A percentile compares a stretch with the other conserved stretches of the same genome.
Conservation (phyloP, 2,329 filamentous ascomycete species). For the Septoria linicola region DNA sequence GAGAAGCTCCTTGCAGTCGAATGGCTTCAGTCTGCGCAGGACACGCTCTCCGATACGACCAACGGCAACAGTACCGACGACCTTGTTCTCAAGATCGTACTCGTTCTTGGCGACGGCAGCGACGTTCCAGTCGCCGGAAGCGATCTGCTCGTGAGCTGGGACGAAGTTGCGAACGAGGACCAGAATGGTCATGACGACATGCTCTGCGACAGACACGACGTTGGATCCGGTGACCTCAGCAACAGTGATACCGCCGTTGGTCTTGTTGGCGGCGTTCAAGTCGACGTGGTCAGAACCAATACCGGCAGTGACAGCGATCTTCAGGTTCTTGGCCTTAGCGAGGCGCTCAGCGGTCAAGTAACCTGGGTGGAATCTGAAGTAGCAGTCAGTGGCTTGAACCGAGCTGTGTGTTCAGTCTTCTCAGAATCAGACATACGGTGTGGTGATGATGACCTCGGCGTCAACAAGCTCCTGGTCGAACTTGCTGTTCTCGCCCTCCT, state of each 20-base stretch:
- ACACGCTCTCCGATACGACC: conserved; percentile 98
- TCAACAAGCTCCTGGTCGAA: conserved; percentile 97
- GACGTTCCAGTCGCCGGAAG: conserved; percentile 88
- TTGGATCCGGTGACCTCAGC: conserved; percentile 98
- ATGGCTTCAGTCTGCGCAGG: conserved; percentile 89
- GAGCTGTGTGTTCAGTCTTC: not conserved
- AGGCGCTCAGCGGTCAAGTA: conserved; percentile 97
- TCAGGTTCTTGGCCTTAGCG: conserved; percentile 97
- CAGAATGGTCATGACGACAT: conserved; percentile 99
- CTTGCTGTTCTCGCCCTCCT: conserved; percentile 87
- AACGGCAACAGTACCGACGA: conserved; percentile 94
- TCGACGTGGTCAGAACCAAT: conserved; percentile 99
- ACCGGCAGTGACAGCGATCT: conserved; percentile 93
- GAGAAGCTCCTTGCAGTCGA: conserved; percentile 98
- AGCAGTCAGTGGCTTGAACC: not conserved
- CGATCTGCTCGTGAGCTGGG: conserved; percentile 91
- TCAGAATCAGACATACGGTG: conserved; percentile 64
- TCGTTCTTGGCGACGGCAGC: conserved; percentile 97
- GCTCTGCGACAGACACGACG: conserved; percentile 97
- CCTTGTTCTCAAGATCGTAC: conserved; percentile 95
- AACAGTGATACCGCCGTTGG: conserved; percentile 95
- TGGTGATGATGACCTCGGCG: conserved; percentile 98
- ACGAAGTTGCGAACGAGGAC: conserved; percentile 96
- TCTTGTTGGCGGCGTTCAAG: conserved; percentile 94
- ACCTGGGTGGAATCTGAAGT: conserved; percentile 87